Base-by-base conservation (phyloP, 495 filamentous ascomycete species). In the Aspergillus panamensis region DNA sequence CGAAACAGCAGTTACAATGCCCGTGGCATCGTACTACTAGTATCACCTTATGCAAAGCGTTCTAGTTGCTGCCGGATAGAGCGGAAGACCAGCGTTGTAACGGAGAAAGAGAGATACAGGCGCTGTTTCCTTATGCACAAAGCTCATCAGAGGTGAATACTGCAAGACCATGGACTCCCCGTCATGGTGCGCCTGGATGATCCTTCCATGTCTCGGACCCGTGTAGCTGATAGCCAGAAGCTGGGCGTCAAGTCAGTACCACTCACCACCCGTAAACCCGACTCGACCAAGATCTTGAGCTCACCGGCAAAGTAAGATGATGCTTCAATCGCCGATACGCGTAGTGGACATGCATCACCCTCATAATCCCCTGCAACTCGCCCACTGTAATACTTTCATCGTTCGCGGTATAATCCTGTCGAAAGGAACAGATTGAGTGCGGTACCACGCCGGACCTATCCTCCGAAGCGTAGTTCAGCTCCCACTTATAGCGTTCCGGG, bases 211-310 rank as follows among this genome's bases (percentile, higher is more conserved):
- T 9, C 29, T 50, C 0, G 48, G 30, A 6, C 58, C 58, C 14
- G 47, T 42, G 16, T 53, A 62, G 5, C 55, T 51, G 4, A 62
- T 30, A 42, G 51, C n/a, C 73, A 82, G 65, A 64, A 81, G 62
- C 79, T 79, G 20, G 1, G 12, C 7, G 10, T 30, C 2, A 45
- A 20, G 42, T 45, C 42, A 45, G 42, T 21, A 16, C 3, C 12
- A 44, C 14, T 43, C 12, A 45, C 16, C 16, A 37, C 3, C 14
- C 3, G 35, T 39, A 39, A 3, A n/a, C 10, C 35, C 6, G 35
- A 8, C 0, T 13, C 6, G 2, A 39, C 35, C 8, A 0, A 8
- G 35, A 8, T 14, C 14, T 39, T 39, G 8, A 1, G 10, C 35
- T 39, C 35, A 39, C 35, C 3, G 35, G 35, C 1, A 39, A 39